Conservation (phyloP, 2,329 filamentous ascomycete species). For the Chaetomium sp. region DNA sequence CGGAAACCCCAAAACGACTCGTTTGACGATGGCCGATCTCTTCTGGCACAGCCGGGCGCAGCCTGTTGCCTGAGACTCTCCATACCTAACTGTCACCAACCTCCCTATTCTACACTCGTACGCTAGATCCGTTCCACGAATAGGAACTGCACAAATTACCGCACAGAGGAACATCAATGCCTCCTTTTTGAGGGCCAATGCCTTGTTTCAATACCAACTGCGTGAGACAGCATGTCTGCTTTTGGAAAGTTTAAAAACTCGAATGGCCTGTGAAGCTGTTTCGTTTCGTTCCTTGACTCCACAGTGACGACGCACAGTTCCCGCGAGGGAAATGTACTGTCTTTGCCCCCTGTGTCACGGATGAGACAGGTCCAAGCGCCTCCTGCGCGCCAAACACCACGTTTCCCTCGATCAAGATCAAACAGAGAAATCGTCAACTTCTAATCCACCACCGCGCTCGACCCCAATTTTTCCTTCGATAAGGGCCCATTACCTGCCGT, state of each 20-base stretch:
- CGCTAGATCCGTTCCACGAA: not conserved
- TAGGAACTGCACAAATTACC: too few relatives aligned
- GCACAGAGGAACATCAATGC: not conserved
- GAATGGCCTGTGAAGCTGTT: too few relatives aligned
- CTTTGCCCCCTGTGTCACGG: not conserved
- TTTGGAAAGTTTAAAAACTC: not conserved
- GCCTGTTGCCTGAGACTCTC: not conserved
- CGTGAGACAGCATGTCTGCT: too few relatives aligned
- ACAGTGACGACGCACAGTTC: slow-evolving; percentile 23
- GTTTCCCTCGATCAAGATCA: slow-evolving; percentile 30
- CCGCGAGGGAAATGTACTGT: slow-evolving; percentile 11
- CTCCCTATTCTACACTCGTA: not conserved
- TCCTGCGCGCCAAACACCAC: slow-evolving; percentile 34
- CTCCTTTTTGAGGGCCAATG: not conserved
- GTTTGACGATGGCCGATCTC: not conserved
- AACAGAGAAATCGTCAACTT: slow-evolving; percentile 21
- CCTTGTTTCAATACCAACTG: not conserved
- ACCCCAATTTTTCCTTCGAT: not conserved
- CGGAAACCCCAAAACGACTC: not conserved
- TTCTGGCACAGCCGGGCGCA: not conserved
- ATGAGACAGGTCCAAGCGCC: slow-evolving; percentile 18
- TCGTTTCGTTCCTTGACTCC: not conserved
- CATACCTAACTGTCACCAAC: not conserved
- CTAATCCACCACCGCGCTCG: slow-evolving; percentile 13
- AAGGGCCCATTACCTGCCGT: not conserved